Evolutionary conservation across 2,329 filamentous ascomycete genomes (phyloP).

Genomic region (Lasiodiplodia citricola): DNA sequence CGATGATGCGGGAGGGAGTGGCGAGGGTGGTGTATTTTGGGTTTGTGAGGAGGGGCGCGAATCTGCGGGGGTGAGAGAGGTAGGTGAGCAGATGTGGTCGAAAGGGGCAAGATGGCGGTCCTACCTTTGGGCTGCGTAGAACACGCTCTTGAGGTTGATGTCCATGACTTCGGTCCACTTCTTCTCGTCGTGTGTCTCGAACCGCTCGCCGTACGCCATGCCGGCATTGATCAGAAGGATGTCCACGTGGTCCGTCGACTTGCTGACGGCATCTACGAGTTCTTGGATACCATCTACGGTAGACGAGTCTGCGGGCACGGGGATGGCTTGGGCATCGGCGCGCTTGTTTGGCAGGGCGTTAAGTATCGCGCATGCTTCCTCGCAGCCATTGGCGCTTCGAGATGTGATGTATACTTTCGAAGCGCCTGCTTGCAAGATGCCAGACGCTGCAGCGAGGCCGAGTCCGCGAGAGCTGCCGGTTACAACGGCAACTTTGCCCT

Average conservation of each 20-base stretch:
- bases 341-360: slow-evolving; percentile 44
- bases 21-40: slow-evolving; percentile 33
- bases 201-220: slow-evolving; percentile 46
- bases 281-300: slow-evolving; percentile 43
- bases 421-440: slow-evolving; percentile 48
- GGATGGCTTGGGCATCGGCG: slow-evolving; percentile 40
- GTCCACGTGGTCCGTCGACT: slow-evolving; percentile 39
- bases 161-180: slow-evolving; percentile 45
- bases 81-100: background rate
- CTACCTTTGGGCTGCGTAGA: slow-evolving; percentile 45
- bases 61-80: slow-evolving; percentile 31
- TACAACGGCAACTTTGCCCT: slow-evolving; percentile 45
- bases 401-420: slow-evolving; percentile 47
- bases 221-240: slow-evolving; percentile 49
- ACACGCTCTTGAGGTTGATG: slow-evolving; percentile 47
- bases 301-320: slow-evolving; percentile 46
- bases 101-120: no score
- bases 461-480: slow-evolving; percentile 47
- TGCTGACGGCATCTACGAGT: slow-evolving; percentile 40
- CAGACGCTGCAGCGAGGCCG: slow-evolving; percentile 46
- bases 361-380: slow-evolving; percentile 47
- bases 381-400: slow-evolving; percentile 43
- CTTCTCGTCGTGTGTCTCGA: slow-evolving; percentile 45
- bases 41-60: slow-evolving; percentile 43
- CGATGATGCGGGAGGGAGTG: slow-evolving; percentile 46